These are phyloP conservation scores for Isochrysis galbana DNA, from an alignment of 78 protist genomes.

Conservation along the genomic window DNA sequence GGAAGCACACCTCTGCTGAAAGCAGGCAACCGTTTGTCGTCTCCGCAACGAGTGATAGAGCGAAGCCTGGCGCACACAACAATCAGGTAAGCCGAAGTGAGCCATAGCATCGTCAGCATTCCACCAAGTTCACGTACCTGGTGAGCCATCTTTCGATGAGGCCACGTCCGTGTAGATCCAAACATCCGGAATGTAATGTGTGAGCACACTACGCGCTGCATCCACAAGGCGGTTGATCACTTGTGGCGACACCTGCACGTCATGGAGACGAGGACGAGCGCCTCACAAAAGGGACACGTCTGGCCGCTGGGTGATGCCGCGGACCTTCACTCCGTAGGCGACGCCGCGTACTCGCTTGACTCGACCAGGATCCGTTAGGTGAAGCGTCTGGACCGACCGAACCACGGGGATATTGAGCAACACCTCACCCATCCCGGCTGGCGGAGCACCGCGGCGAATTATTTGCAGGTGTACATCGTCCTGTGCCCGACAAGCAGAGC, in stretches of 20 bases:
- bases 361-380: slow-evolving; percentile 72
- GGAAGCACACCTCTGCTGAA: slow-evolving; percentile 72
- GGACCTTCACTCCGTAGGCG: slow-evolving; percentile 57
- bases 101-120: no score
- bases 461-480: slow-evolving; percentile 50
- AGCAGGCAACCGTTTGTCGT: slow-evolving; percentile 73
- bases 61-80: slow-evolving; percentile 85
- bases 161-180: slow-evolving; percentile 89
- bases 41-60: slow-evolving; percentile 86
- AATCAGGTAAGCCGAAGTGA: no score
- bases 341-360: slow-evolving; percentile 90
- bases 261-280: no score
- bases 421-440: slow-evolving; percentile 93
- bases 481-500: no score
- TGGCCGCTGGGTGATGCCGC: no score
- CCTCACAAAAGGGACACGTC: no score
- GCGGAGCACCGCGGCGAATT: slow-evolving; percentile 83
- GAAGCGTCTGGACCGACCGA: slow-evolving; percentile 62
- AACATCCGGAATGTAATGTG: slow-evolving; percentile 79
- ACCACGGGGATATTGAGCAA: slow-evolving; percentile 73
- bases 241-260: slow-evolving; percentile 82
- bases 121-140: no score
- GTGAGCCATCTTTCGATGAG: slow-evolving; percentile 64
- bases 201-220: slow-evolving; percentile 49
- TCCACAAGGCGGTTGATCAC: slow-evolving; percentile 75